Evolutionary conservation across 805 yeast species (phyloP).

Genomic region (Candida gorgasii): DNA sequence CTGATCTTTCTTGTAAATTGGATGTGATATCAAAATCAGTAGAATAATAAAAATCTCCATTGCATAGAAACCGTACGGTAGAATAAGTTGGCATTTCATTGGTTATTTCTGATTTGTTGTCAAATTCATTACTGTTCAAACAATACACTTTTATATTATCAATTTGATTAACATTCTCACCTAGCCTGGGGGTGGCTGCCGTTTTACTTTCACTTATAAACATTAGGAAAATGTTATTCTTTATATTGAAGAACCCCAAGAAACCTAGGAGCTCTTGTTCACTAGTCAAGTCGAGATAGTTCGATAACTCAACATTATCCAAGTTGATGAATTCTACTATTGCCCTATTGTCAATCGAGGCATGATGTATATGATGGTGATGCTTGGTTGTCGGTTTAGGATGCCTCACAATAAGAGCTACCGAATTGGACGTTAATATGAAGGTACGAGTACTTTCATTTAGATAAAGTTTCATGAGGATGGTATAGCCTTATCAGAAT

Average conservation of each 20-base stretch:
- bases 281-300: conserved; percentile 47
- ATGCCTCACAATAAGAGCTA: conserved; percentile 61
- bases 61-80: conserved; percentile 57
- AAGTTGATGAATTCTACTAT: conserved; percentile 55
- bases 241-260: conserved; percentile 58
- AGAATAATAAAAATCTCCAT: conserved; percentile 91
- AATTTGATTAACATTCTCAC: conserved; percentile 54
- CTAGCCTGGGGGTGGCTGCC: conserved; percentile 60
- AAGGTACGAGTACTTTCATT: conserved; percentile 68
- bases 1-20: conserved; percentile 66
- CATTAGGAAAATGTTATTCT: conserved; percentile 56
- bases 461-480: conserved; percentile 58
- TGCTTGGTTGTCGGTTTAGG: conserved; percentile 31
- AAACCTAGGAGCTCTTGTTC: conserved; percentile 49
- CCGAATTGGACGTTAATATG: conserved; percentile 59
- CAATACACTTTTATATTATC: conserved; percentile 67
- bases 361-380: conserved; percentile 8
- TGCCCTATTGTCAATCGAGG: conserved; percentile 25
- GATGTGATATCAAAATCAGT: conserved; percentile 90
- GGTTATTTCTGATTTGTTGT: conserved; percentile 28
- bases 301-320: conserved; percentile 35
- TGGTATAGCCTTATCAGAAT: too few species aligned
- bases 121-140: conserved; percentile 57
- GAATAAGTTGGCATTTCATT: conserved; percentile 44
- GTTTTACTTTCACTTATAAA: conserved; percentile 55